Base-by-base conservation (phyloP, 164 flowering plant genomes). In the Nymphaea colorata region DNA sequence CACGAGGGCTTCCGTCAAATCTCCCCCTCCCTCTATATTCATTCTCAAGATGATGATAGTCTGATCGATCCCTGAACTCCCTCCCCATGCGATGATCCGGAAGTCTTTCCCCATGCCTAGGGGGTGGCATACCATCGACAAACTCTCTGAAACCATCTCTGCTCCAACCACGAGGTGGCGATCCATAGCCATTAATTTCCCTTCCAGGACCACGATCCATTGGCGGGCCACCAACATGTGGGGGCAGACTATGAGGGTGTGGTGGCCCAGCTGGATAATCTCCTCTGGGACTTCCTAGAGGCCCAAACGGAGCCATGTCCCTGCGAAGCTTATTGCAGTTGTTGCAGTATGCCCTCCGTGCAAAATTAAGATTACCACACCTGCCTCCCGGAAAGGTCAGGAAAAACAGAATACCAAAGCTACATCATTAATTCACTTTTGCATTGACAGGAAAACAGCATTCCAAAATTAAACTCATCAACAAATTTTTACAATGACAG, bases 291-390 rank as follows among this genome's bases (percentile, higher is more conserved):
- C 74, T 64, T 12, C 18, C 42, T 79, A 70, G 82, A 75, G 62
- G 81, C 83, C 73, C 69, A 65, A 36, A 61, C 25, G 64, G 4
- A 36, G 64, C 16, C 3, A 61, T 61, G 64, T 61, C 64, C 41
- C 64, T 61, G 43, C 93, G 91, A 67, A 71, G 69, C 65, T 78
- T 83, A 68, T 85, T 76, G 82, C 98, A 93, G 70, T 83, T 87
- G 80, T 89, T 87, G 68, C 98, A 90, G 76, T 69, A 68, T 18
- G 86, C 91, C 47, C 98, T 77, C 70, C 96, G 79, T 42, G 96
- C 96, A 79, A 93, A 93, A 80, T 93, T 93, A 72, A 93, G 75
- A 76, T 93, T 88, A 62, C 77, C 77, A 74, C 98, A 91, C 67
- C 98, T 91, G 78, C 63, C 64, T 74, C 76, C 25, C 25, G 36